Percentiles rank a stretch among this genome's conserved stretches.
phyloP scores from a whole-genome alignment of 768 basidiomycete species.

The Dentipellis fragilis region DNA sequence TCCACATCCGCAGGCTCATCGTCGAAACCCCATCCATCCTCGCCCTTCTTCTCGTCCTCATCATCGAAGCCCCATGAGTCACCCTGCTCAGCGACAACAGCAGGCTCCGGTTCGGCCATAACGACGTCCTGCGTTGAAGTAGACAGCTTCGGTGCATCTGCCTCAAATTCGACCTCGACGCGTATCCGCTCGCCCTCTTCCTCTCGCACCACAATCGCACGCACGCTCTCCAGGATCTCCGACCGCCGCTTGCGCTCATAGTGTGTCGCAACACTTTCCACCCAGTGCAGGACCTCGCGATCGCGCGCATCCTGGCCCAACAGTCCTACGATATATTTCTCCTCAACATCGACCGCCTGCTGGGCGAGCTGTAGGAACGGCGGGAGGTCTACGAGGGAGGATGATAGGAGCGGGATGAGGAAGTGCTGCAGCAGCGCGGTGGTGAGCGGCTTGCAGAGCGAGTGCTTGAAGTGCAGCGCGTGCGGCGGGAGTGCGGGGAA shows the following conservation, averaged over 20 bases:
- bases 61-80: constrained; percentile 36
- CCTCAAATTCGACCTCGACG: constrained; percentile 10
- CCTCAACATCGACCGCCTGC: constrained; percentile 61
- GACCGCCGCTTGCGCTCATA: constrained; percentile 72
- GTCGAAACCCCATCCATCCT: constrained; percentile 31
- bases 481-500: constrained; percentile 48
- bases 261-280: constrained; percentile 53
- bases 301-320: constrained; percentile 40
- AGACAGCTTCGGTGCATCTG: not conserved
- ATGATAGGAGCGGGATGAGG: constrained; percentile 62
- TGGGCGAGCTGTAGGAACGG: constrained; percentile 47
- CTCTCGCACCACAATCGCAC: constrained; percentile 40
- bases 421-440: constrained; percentile 54
- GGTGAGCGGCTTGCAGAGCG: constrained; percentile 51
- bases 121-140: not conserved
- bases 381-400: constrained; percentile 48
- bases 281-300: constrained; percentile 57
- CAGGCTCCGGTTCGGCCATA: not conserved
- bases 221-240: constrained; percentile 51
- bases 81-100: not conserved
- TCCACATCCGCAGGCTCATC: constrained; percentile 39
- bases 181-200: constrained; percentile 31
- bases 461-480: constrained; percentile 35
- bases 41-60: constrained; percentile 14
- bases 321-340: constrained; percentile 36